Evolutionary conservation across 1,139 yeast species (phyloP).

Genomic region (Saccharomyces uvarum): DNA sequence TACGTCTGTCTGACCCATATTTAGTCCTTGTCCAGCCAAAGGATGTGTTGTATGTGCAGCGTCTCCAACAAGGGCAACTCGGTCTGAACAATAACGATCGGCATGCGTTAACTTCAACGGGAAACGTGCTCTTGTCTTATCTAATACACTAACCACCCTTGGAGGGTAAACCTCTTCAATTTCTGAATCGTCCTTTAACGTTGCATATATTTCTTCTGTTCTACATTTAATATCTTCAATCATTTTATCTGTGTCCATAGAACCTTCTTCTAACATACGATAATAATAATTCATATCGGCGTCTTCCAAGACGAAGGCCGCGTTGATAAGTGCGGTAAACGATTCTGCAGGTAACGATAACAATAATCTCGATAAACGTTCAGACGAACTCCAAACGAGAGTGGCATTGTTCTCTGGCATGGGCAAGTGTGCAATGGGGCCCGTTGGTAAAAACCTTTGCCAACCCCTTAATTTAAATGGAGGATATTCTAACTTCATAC

Average conservation of each 20-base stretch:
- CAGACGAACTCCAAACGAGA: constrained; percentile 86
- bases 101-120: constrained; percentile 88
- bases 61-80: constrained; percentile 90
- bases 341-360: constrained; percentile 51
- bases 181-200: constrained; percentile 35
- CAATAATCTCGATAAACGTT: constrained; percentile 61
- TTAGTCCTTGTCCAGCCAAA: constrained; percentile 93
- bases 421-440: constrained; percentile 89
- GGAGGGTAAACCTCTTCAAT: constrained; percentile 62
- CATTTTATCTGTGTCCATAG: constrained; percentile 39
- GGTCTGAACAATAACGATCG: constrained; percentile 72
- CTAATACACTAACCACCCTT: constrained; percentile 48
- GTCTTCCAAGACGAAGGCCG: constrained; percentile 71
- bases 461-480: constrained; percentile 72
- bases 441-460: constrained; percentile 87
- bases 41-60: constrained; percentile 99
- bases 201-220: constrained; percentile 40
- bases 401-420: constrained; percentile 80
- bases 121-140: constrained; percentile 72
- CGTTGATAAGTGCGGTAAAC: constrained; percentile 69
- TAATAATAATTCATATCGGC: constrained; percentile 74
- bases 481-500: constrained; percentile 64
- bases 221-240: constrained; percentile 71
- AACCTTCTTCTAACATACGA: constrained; percentile 42
- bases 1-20: constrained; percentile 97